Evolutionary conservation across 306 rosid genomes (phyloP), one percentile per base, ranked within the genome.

Genomic region (Senna siamea): DNA sequence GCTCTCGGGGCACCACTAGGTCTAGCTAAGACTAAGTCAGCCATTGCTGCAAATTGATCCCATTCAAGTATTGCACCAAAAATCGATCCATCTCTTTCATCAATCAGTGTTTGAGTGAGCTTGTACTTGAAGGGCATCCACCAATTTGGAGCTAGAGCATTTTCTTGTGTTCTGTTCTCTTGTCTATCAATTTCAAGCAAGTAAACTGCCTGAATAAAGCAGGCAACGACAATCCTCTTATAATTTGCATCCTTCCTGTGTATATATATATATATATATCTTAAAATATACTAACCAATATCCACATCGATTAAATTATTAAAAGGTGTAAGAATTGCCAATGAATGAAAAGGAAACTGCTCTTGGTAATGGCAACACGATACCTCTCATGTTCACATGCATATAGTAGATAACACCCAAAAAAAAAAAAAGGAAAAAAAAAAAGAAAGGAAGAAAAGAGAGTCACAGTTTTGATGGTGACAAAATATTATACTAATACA

Each of bases 71-170:
- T 62, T 37, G 99, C 97, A 1, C 99, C 99, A 22, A 94, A 94
- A 63, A 89, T 88, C 55, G 99, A 94, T 30, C 95, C 93, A 70
- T 94, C 99, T 80, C 99, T 83, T 77, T 88, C 93, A 38, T 94
- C 97, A 30, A 92, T 73, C 43, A 94, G 48, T 40, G 87, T 89
- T 79, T 87, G 58, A 14, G 79, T 62, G 53, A 89, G 86, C 80
- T 87, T 92, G 89, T 88, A 94, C 72, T 94, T 94, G 70, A 94
- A 94, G 53, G 99, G 99, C 22, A 83, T 89, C 99, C 96, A 94
- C 99, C 97, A 94, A 74, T 94, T 92, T 4, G 96, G 90, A 69
- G 99, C 97, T 46, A 89, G 87, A 65, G 89, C 93, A 77, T 64
- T 87, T 46, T 76, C 85, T 9, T 78, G 73, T 51, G 73, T 81